These are phyloP conservation scores for Penicilliopsis zonata DNA, from an alignment of 495 filamentous ascomycete genomes.

Conservation along the genomic window DNA sequence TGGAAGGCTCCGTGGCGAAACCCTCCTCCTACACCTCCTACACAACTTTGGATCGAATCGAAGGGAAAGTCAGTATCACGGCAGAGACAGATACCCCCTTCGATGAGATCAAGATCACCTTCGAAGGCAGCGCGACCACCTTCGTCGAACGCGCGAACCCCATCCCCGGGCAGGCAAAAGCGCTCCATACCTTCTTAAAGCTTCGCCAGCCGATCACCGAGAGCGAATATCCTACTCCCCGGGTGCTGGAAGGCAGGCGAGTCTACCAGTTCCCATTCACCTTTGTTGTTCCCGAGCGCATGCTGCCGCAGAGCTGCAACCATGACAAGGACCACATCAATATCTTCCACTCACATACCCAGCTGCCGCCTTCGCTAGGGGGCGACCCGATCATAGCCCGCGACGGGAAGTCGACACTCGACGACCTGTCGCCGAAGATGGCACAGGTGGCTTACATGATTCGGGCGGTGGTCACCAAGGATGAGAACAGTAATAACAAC, in stretches of 20 bases:
- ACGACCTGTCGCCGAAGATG: conserved; percentile 83
- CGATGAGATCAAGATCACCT: conserved; percentile 66
- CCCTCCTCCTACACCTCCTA: conserved; percentile 38
- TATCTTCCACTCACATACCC: conserved; percentile 59
- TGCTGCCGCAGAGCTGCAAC: conserved; percentile 50
- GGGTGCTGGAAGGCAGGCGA: conserved; percentile 52
- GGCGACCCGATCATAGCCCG: conserved; percentile 52
- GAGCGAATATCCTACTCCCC: conserved; percentile 53
- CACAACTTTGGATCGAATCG: conserved; percentile 47
- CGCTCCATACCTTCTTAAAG: conserved; percentile 59
- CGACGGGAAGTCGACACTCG: conserved; percentile 38
- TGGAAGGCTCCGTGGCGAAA: no score
- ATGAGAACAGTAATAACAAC: no score
- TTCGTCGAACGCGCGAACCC: conserved; percentile 38
- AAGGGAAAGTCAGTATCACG: conserved; percentile 47
- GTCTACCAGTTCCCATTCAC: conserved; percentile 71
- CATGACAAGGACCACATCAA: conserved; percentile 43
- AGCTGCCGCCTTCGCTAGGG: conserved; percentile 69
- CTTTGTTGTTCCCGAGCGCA: conserved; percentile 70
- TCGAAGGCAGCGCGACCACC: conserved; percentile 55
- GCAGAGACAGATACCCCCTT: conserved; percentile 58
- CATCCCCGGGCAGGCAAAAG: conserved; percentile 37
- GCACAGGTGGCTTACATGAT: conserved; percentile 61
- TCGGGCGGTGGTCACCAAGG: conserved; percentile 42
- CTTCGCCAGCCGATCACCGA: conserved; percentile 69